phyloP scores from a whole-genome alignment of 257 asterid genomes.

The Vinca minor region DNA sequence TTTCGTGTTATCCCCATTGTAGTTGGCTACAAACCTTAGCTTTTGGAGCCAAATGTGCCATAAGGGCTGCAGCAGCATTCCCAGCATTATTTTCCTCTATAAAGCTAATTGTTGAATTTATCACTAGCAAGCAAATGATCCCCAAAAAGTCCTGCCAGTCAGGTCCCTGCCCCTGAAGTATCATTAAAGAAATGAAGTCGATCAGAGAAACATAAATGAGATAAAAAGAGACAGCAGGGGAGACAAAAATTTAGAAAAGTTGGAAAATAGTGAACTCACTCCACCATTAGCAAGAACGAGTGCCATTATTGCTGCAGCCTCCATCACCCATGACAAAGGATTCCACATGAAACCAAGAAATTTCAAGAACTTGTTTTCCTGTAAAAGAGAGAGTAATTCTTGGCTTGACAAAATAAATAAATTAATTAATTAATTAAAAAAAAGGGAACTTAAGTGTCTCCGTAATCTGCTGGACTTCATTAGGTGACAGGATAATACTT shows the following conservation, averaged over 20 bases:
- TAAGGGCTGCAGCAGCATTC: constrained; percentile 31
- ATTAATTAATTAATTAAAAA: too few relatives aligned
- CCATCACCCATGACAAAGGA: constrained; percentile 30
- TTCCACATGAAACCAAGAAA: constrained; percentile 30
- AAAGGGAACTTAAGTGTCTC: neutral
- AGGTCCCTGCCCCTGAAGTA: constrained; percentile 23
- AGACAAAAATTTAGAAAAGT: neutral
- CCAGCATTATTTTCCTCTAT: constrained; percentile 28
- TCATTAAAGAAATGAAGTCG: neutral
- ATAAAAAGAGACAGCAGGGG: neutral
- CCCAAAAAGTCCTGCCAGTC: constrained; percentile 26
- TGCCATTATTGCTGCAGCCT: constrained; percentile 23
- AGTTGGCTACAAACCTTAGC: constrained; percentile 14
- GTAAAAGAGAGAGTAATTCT: neutral
- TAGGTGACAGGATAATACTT: neutral
- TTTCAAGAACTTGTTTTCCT: constrained; percentile 24
- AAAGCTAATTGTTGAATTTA: constrained; percentile 24
- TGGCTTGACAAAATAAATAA: neutral
- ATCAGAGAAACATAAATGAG: neutral
- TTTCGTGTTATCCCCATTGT: neutral
- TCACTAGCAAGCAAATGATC: constrained; percentile 18
- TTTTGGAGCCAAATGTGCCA: constrained; percentile 27
- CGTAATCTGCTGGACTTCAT: neutral
- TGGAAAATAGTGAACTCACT: constrained; percentile 17
- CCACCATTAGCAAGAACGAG: constrained; percentile 22